Evolutionary conservation across 495 filamentous ascomycete genomes (phyloP).

Genomic region (Lindgomyces ingoldianus): DNA sequence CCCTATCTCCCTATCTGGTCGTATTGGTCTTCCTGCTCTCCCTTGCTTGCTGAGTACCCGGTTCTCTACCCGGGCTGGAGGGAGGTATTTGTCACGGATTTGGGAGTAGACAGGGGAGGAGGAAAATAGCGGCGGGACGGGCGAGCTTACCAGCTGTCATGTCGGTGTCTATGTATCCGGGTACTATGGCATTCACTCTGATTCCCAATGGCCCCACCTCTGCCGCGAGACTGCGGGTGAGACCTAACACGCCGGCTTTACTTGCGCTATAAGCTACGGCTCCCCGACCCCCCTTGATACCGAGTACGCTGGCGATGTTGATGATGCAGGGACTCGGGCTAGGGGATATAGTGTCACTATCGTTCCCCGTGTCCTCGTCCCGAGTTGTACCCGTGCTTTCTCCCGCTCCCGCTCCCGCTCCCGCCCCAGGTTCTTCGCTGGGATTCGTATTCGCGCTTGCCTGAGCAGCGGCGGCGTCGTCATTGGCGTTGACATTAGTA

Average conservation of each 20-base stretch:
- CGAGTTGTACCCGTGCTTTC: neutral
- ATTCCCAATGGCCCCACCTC: slow-evolving; percentile 62
- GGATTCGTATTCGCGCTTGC: too few species aligned
- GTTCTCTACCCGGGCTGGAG: too few species aligned
- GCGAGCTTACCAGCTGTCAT: slow-evolving; percentile 67
- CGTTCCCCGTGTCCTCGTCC: neutral
- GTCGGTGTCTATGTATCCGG: slow-evolving; percentile 76
- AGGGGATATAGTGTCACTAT: too few species aligned
- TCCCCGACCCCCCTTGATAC: slow-evolving; percentile 61
- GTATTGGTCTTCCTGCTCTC: too few species aligned
- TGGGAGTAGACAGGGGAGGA: too few species aligned
- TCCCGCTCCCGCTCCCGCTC: slow-evolving; percentile 27
- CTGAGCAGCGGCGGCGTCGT: too few species aligned
- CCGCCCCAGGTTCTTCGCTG: too few species aligned
- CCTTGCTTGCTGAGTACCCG: too few species aligned
- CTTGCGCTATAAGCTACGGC: slow-evolving; percentile 74
- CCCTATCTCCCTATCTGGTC: too few species aligned
- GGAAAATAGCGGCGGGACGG: neutral
- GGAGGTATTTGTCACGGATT: too few species aligned
- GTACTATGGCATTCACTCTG: slow-evolving; percentile 78
- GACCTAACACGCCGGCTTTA: slow-evolving; percentile 72
- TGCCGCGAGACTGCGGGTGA: slow-evolving; percentile 69
- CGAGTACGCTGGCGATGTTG: slow-evolving; percentile 76
- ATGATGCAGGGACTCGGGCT: slow-evolving; percentile 62
- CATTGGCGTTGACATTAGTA: too few species aligned